A percentile compares a stretch with the other conserved stretches of the same genome.
These are phyloP conservation scores for Macrotyloma uniflorum DNA, from an alignment of 306 rosid genomes.

Conservation along the genomic window DNA sequence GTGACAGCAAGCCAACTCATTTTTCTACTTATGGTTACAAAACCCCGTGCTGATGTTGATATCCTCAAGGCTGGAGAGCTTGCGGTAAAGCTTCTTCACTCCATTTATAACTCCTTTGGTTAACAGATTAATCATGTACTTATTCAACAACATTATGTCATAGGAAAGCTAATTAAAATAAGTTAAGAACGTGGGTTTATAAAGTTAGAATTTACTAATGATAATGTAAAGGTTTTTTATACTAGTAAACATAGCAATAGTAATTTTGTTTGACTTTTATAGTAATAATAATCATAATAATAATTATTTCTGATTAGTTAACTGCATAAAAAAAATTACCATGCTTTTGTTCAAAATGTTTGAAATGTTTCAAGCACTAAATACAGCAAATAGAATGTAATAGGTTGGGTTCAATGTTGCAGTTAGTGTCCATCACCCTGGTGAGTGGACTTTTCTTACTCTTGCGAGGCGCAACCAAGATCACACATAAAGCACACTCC, in stretches of 20 bases:
- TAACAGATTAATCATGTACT: background rate
- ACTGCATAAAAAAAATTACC: background rate
- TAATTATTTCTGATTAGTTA: background rate
- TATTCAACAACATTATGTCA: background rate
- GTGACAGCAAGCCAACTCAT: slow-evolving; percentile 83
- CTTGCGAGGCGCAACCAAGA: slow-evolving; percentile 76
- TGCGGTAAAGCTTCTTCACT: slow-evolving; percentile 53
- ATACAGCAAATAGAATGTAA: slow-evolving; percentile 15
- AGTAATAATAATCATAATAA: background rate
- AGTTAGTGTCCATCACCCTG: slow-evolving; percentile 79
- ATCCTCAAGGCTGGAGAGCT: slow-evolving; percentile 84
- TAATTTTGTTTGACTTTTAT: no score
- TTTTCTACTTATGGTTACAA: slow-evolving; percentile 59
- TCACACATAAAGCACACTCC: slow-evolving; percentile 89
- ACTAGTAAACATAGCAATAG: no score
- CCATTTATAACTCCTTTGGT: background rate
- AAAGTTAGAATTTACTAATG: no score
- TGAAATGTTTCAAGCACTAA: background rate
- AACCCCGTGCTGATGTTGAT: slow-evolving; percentile 60
- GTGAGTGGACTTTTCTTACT: slow-evolving; percentile 81
- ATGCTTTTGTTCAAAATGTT: slow-evolving; percentile 8
- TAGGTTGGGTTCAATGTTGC: slow-evolving; percentile 38
- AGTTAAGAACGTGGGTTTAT: background rate
- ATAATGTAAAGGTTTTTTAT: no score
- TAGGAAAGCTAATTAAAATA: background rate